A percentile compares a stretch with the other conserved stretches of the same genome.
These are phyloP conservation scores for Pestalotiopsis fici DNA, from an alignment of 2,329 filamentous ascomycete genomes.

Conservation along the genomic window DNA sequence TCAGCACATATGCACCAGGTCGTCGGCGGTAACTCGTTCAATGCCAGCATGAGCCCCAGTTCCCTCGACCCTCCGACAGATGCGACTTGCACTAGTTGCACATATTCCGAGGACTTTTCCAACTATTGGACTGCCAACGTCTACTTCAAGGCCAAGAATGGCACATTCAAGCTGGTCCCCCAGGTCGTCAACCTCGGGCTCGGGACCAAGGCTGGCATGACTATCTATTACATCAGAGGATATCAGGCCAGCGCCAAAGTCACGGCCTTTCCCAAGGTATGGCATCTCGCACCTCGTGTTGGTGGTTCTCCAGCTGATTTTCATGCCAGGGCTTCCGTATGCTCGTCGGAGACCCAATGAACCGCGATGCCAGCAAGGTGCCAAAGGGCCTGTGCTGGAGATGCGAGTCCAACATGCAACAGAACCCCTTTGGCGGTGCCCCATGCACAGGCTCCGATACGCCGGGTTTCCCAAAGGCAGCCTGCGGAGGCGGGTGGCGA, in stretches of 20 bases:
- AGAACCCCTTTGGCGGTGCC: slow-evolving; percentile 22
- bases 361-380: slow-evolving; percentile 14
- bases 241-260: slow-evolving; percentile 32
- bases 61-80: slow-evolving; percentile 20
- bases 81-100: slow-evolving; percentile 28
- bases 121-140: slow-evolving; percentile 29
- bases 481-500: slow-evolving; percentile 49
- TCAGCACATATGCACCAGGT: slow-evolving; percentile 32
- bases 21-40: slow-evolving; percentile 30
- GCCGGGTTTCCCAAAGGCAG: slow-evolving; percentile 48
- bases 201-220: slow-evolving; percentile 27
- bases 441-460: slow-evolving; percentile 41
- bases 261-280: slow-evolving; percentile 41
- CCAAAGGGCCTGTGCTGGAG: slow-evolving; percentile 37
- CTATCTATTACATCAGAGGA: slow-evolving; percentile 29
- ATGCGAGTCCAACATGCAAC: slow-evolving; percentile 29
- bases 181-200: slow-evolving; percentile 27
- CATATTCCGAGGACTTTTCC: slow-evolving; percentile 27
- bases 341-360: slow-evolving; percentile 40
- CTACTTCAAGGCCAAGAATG: slow-evolving; percentile 27
- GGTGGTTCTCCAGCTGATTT: neutral
- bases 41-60: slow-evolving; percentile 26
- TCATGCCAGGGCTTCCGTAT: slow-evolving; percentile 43
- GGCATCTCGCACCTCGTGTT: slow-evolving; percentile 2
- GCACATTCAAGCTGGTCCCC: slow-evolving; percentile 28